Conservation (phyloP, 495 filamentous ascomycete genomes). For the Penicillium roqueforti region DNA sequence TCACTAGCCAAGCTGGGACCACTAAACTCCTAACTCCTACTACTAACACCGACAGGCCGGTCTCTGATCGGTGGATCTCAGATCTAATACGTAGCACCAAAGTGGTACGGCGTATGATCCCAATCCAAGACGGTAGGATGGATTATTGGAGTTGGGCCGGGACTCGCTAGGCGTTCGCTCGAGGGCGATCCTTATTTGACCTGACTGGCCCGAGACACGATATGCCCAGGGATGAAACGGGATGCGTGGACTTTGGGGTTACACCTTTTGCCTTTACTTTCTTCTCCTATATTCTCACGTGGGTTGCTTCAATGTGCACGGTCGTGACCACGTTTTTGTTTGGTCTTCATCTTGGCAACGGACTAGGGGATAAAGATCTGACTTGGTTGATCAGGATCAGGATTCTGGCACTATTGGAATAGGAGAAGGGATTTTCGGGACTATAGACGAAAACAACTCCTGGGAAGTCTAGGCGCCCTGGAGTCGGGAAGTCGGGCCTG, state of each 20-base stretch:
- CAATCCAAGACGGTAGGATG: conserved; percentile 1
- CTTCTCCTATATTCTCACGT: conserved; percentile 17
- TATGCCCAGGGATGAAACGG: conserved; percentile 19
- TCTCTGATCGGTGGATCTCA: conserved; percentile 9
- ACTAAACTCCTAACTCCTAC: not conserved
- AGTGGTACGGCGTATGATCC: conserved; percentile 7
- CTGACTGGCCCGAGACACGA: conserved; percentile 20
- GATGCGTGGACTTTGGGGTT: conserved; percentile 15
- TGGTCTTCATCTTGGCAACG: conserved; percentile 20
- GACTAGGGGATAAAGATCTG: conserved; percentile 34
- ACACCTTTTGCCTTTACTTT: conserved; percentile 11
- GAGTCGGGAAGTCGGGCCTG: not conserved
- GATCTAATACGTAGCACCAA: conserved; percentile 1
- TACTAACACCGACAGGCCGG: conserved; percentile 5
- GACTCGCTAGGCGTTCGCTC: conserved; percentile 9
- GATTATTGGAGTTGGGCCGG: conserved; percentile 12
- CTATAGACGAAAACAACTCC: not conserved
- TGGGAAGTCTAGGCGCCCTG: not conserved
- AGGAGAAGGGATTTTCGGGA: not conserved
- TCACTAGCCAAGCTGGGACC: not conserved
- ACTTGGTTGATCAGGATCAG: conserved; percentile 10
- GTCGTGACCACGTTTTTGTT: conserved; percentile 16
- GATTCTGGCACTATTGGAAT: not conserved
- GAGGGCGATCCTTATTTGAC: conserved; percentile 9
- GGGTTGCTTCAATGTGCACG: conserved; percentile 8